Base-by-base conservation (phyloP, 345 rosid genomes). In the Geranium rotundifolium region DNA sequence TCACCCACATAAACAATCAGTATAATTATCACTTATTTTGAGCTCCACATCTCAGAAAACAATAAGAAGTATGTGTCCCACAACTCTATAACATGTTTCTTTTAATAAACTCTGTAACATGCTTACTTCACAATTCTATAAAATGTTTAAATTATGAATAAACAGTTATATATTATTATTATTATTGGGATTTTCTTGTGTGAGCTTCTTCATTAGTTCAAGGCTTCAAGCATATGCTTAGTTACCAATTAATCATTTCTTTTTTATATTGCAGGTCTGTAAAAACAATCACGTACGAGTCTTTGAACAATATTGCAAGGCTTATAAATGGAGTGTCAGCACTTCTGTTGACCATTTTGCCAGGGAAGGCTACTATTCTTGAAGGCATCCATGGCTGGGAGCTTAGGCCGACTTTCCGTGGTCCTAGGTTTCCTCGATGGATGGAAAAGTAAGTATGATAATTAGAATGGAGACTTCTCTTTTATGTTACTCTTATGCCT, bases 311-410 rank as follows among this genome's bases (percentile, higher is more conserved):
- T 75, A 67, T 84, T 62, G 96, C 77, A 56, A 83, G 95, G 71
- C 68, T 89, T 52, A 88, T 93, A 13, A 90, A 93, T 74, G 97
- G 97, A 62, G 71, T 88, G 7, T 93, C 96, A 0, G 97, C 90
- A 18, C 79, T 93, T 72, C 63, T 93, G 27, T 70, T 93, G 76
- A 67, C 91, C 18, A 0, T 90, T 75, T 63, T 93, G 46, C 97
- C 96, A 0, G 97, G 96, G 54, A 85, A 93, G 70, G 81, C 87
- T 64, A 74, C 73, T 68, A 75, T 84, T 59, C 91, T 93, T 50
- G 96, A 93, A 85, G 96, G 99, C 52, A 73, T 93, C 62, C 85
- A 87, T 60, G 99, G 99, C 19, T 90, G 99, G 99, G 99, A 90
- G 82, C 97, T 93, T 63, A 72, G 91, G 77, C 99, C 99, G 2